Evolutionary conservation across 1,139 yeast species (phyloP), one percentile per base, ranked within the genome.

Genomic region (Zygosaccharomyces sapae): DNA sequence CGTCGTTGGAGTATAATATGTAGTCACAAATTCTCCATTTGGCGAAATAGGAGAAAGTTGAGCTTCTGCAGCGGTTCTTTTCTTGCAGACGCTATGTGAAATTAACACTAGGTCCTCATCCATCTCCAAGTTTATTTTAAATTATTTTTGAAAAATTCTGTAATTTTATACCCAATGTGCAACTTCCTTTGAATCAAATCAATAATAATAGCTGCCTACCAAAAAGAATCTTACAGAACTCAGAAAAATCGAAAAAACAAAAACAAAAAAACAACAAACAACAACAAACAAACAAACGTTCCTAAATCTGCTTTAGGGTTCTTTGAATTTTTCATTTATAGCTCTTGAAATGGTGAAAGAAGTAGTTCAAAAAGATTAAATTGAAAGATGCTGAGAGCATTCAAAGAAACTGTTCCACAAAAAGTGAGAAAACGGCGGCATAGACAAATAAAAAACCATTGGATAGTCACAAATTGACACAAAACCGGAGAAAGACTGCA

Each of bases 61-160:
- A 33, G 37, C 22, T 33, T 33, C 37, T 16, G 19, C 37, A 8
- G 37, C 37, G 10, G 37, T 33, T 7, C 37, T 33, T 16, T 33
- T 33, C n/a, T 20, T 20, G n/a, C 20, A n/a, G 16, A 13, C 8
- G 3, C 22, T n/a, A 20, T 33, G 22, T 8, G 37, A 20, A 13
- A 33, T n/a, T 9, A 33, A 6, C 22, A 16, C n/a, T 6, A 16
- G 10, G 10, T 27, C 31, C 10, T 4, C 10, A 27, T 10, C 4
- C 31, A 27, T 27, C 8, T 27, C 31, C 9, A 6, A 27, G 4
- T 12, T 27, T 9, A 27, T 9, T 12, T 12, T 9, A 27, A 9
- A 10, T 7, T 27, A 4, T 9, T 12, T 27, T 10, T 4, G n/a
- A 27, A 4, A 10, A 10, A 27, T 27, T 9, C 9, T 4, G n/a